These are phyloP conservation scores for Sphaerobolus stellatus DNA, from an alignment of 1,284 basidiomycete species.

Conservation along the genomic window DNA sequence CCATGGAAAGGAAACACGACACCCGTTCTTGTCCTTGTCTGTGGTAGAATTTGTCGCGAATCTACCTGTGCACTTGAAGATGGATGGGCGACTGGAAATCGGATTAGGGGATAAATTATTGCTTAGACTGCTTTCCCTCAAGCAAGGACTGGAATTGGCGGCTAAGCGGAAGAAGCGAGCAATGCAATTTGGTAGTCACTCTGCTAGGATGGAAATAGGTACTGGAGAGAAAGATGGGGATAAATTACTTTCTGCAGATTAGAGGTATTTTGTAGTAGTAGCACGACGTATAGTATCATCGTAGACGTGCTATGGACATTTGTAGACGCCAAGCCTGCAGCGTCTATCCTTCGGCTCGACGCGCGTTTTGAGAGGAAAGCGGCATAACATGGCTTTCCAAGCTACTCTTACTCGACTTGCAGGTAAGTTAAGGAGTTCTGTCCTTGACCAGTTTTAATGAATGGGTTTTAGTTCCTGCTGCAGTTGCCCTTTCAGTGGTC, in stretches of 20 bases:
- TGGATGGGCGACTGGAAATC: constrained; percentile 66
- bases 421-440: too few species aligned
- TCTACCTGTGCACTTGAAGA: constrained; percentile 78
- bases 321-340: too few species aligned
- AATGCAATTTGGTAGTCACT: constrained; percentile 96
- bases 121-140: constrained; percentile 66
- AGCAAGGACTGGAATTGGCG: constrained; percentile 68
- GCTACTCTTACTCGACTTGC: too few species aligned
- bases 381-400: too few species aligned
- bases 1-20: constrained; percentile 86
- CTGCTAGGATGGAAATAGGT: constrained; percentile 82
- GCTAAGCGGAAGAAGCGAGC: constrained; percentile 82
- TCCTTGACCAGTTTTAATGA: background rate
- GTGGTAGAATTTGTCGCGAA: constrained; percentile 73
- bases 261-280: too few species aligned
- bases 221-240: constrained; percentile 56
- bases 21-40: constrained; percentile 84
- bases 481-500: constrained; percentile 61
- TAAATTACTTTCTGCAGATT: background rate
- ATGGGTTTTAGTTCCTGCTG: constrained; percentile 63
- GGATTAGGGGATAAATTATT: constrained; percentile 89
- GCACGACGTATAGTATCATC: too few species aligned
- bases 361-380: too few species aligned
- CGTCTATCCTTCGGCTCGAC: too few species aligned
- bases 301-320: too few species aligned